Evolutionary conservation across 1,284 basidiomycete species (phyloP), one percentile per base, ranked within the genome.

Genomic region (Schizophyllum commune): DNA sequence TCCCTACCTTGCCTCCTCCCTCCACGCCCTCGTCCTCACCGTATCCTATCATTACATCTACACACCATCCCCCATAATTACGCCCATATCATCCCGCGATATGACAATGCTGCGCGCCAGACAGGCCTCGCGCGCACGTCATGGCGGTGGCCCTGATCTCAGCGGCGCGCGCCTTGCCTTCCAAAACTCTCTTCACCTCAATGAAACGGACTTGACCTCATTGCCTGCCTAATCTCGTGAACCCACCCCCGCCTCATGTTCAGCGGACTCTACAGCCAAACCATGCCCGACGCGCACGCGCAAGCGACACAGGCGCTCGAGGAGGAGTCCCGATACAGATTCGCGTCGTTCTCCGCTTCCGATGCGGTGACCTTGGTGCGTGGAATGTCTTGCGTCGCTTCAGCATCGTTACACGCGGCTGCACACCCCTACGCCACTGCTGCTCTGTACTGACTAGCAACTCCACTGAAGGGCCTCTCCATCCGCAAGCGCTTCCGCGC

Each of bases 401-500:
- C 3, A 2, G 27, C 5, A 5, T 27, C 27, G 27, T 27, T 27
- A 27, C 27, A 27, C 27, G 27, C 27, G 27, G 27, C n/a, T n/a
- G n/a, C n/a, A n/a, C n/a, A n/a, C n/a, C n/a, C n/a, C n/a, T n/a
- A n/a, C n/a, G n/a, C n/a, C 33, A 53, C 52, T 62, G 51, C n/a
- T 17, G n/a, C 56, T 19, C 32, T 32, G 15, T 56, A 57, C 56
- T 61, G 15, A 63, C 32, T 51, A 55, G 33, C 58, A 27, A 54
- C 52, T 57, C 17, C 54, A 39, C 27, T 7, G 57, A 58, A 80
- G 78, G 89, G 89, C 6, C 81, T 92, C 61, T 91, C 89, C 11
- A 74, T 92, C 57, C 82, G 89, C 64, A 92, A 92, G 72, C 81
- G 89, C 22, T 92, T 92, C 68, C 83, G 89, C 59, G 81, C 81